A percentile compares a stretch with the other conserved stretches of the same genome.
Conservation (phyloP, 345 rosid genomes). For the Populus ilicifolia region DNA sequence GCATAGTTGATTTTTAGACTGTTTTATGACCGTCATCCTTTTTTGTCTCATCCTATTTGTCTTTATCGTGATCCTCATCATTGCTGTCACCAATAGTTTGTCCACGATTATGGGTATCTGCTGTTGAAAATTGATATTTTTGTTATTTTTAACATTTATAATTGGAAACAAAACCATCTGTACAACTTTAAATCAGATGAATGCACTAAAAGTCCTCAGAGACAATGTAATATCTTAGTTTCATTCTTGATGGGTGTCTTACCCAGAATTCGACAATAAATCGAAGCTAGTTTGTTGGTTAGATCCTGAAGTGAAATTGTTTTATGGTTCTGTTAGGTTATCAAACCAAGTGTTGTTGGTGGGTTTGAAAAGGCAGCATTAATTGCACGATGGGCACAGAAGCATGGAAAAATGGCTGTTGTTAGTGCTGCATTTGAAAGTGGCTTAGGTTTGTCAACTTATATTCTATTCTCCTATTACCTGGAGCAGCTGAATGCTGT, state of each 20-base stretch:
- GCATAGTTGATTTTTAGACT: neutral
- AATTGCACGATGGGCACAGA: conserved; percentile 82
- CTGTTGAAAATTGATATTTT: neutral
- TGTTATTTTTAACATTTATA: neutral
- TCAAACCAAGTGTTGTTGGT: conserved; percentile 86
- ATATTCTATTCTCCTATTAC: conserved; percentile 61
- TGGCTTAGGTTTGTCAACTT: conserved; percentile 65
- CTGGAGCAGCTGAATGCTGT: conserved; percentile 61
- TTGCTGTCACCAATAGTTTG: neutral
- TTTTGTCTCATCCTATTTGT: neutral
- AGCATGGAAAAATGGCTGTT: conserved; percentile 77
- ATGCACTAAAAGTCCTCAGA: neutral
- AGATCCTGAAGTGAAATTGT: too few species aligned
- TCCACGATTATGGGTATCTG: neutral
- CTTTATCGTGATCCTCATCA: neutral
- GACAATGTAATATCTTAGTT: neutral
- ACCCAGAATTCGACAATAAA: too few species aligned
- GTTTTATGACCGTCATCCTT: neutral
- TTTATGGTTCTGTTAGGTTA: conserved; percentile 44
- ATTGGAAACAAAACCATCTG: neutral
- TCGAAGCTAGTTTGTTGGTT: too few species aligned
- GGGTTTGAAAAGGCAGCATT: conserved; percentile 79
- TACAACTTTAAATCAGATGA: neutral
- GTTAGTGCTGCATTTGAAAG: conserved; percentile 91
- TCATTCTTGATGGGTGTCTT: too few species aligned